Evolutionary conservation across 345 rosid species (phyloP).

Genomic region (Corchorus olitorius): DNA sequence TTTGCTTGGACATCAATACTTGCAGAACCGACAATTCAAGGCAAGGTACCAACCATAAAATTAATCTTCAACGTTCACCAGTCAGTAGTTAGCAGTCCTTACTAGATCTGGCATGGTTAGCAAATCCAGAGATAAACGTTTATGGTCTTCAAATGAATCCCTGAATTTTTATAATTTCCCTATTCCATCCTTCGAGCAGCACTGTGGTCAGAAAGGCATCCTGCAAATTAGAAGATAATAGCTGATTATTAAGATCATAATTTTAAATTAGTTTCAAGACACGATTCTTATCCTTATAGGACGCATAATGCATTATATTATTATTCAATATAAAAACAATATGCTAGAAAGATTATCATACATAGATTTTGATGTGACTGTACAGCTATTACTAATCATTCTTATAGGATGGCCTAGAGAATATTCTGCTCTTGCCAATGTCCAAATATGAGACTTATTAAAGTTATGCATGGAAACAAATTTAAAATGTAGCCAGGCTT

Average conservation of each 20-base stretch:
- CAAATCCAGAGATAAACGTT: background rate
- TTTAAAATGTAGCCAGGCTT: background rate
- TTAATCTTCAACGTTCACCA: conserved; percentile 14
- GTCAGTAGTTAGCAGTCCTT: conserved; percentile 21
- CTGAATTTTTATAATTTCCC: conserved; percentile 7
- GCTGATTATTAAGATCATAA: conserved; percentile 23
- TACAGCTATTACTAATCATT: conserved; percentile 9
- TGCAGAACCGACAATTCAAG: background rate
- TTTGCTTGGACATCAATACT: background rate
- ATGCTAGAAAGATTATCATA: conserved; percentile 10
- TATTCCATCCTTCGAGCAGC: conserved; percentile 17
- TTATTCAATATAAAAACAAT: background rate
- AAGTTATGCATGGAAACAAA: background rate
- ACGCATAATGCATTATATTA: too few relatives aligned
- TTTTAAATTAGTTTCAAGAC: conserved; percentile 8
- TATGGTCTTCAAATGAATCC: conserved; percentile 24
- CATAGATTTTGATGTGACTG: background rate
- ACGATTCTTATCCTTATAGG: background rate
- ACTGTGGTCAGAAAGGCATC: conserved; percentile 24
- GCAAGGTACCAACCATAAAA: conserved; percentile 3
- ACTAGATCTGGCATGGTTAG: conserved; percentile 18
- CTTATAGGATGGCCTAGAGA: background rate
- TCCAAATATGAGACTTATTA: conserved; percentile 1
- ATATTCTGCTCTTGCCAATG: background rate
- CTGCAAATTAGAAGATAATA: conserved; percentile 40